These are phyloP conservation scores for Aspergillus brasiliensis DNA, from an alignment of 2,329 filamentous ascomycete genomes.

Conservation along the genomic window DNA sequence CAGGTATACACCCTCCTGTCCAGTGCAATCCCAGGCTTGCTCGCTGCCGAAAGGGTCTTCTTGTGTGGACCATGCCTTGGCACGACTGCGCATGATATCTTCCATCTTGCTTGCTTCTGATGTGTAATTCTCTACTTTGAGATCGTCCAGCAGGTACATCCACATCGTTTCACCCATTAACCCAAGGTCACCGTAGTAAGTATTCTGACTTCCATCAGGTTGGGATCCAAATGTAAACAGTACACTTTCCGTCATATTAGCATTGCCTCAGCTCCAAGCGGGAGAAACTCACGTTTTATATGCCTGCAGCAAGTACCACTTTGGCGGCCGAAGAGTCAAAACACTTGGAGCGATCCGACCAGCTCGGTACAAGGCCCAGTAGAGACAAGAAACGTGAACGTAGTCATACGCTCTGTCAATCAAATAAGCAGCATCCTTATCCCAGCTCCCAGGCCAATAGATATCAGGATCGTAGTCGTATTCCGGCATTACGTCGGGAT, in stretches of 20 bases:
- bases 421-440: slow-evolving; percentile 48
- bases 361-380: slow-evolving; percentile 61
- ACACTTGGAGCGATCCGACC: slow-evolving; percentile 53
- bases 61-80: slow-evolving; percentile 53
- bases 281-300: slow-evolving; percentile 45
- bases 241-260: neutral
- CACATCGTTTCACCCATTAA: slow-evolving; percentile 64
- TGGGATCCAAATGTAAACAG: neutral
- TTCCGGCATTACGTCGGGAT: slow-evolving; percentile 46
- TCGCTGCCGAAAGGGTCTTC: slow-evolving; percentile 61
- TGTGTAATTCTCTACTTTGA: slow-evolving; percentile 51
- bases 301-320: slow-evolving; percentile 60
- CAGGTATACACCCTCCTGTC: slow-evolving; percentile 63
- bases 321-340: slow-evolving; percentile 47
- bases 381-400: slow-evolving; percentile 57
- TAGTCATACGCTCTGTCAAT: slow-evolving; percentile 61
- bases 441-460: slow-evolving; percentile 57
- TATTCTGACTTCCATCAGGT: neutral
- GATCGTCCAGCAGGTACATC: slow-evolving; percentile 55
- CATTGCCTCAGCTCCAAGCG: slow-evolving; percentile 22
- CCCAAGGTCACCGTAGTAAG: slow-evolving; percentile 29
- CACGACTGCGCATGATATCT: slow-evolving; percentile 52
- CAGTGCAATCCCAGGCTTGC: slow-evolving; percentile 65
- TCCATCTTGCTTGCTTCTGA: slow-evolving; percentile 46
- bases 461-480: slow-evolving; percentile 50